Evolutionary conservation across 2,329 filamentous ascomycete species (phyloP).

Genomic region (Aspergillus pseudonomiae): DNA sequence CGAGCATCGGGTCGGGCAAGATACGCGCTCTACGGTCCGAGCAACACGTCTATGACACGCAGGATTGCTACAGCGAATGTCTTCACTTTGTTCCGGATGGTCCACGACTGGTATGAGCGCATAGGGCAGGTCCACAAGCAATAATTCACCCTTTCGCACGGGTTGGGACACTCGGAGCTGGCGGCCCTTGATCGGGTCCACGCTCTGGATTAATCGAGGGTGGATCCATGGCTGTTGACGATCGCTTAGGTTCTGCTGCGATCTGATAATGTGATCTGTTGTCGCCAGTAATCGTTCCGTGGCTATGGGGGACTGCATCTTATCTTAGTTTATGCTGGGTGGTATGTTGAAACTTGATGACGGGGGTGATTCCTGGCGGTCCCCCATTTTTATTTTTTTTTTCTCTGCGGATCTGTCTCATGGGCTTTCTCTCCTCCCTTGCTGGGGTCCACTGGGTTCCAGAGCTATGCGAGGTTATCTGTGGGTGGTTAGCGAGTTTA

Average conservation of each 20-base stretch:
- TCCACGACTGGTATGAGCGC: constrained; percentile 36
- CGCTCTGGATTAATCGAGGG: constrained; percentile 30
- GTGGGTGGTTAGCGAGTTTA: background rate
- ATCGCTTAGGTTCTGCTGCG: background rate
- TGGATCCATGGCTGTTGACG: constrained; percentile 29
- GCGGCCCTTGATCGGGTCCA: constrained; percentile 35
- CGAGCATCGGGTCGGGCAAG: constrained; percentile 29
- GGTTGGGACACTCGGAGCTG: constrained; percentile 30
- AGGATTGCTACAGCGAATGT: constrained; percentile 34
- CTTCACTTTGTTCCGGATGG: constrained; percentile 24
- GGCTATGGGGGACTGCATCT: constrained; percentile 10
- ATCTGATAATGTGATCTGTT: constrained; percentile 4
- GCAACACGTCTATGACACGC: constrained; percentile 28
- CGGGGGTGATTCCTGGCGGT: background rate
- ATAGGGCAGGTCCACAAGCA: constrained; percentile 36
- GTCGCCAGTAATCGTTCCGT: constrained; percentile 11
- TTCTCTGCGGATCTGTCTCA: background rate
- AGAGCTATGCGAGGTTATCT: background rate
- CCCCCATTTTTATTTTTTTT: background rate
- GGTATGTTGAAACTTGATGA: background rate
- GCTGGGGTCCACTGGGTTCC: background rate
- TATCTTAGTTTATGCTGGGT: background rate
- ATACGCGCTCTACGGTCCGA: constrained; percentile 5
- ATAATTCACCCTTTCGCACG: constrained; percentile 28
- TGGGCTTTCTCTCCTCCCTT: background rate